These are phyloP conservation scores for Sutorius eximius DNA, from an alignment of 1,284 basidiomycete genomes.

Conservation along the genomic window DNA sequence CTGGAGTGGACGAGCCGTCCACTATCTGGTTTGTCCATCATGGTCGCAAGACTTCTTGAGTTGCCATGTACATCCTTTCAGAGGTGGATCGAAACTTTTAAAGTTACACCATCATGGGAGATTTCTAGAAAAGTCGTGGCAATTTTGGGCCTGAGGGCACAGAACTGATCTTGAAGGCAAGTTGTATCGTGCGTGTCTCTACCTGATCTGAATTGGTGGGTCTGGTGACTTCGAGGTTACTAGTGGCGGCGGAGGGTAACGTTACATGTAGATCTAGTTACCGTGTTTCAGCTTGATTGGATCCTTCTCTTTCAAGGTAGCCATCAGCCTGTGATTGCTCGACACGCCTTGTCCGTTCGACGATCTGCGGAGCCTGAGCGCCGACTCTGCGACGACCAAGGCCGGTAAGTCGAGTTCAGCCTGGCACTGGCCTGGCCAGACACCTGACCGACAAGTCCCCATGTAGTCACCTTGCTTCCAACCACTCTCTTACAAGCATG, in stretches of 20 bases:
- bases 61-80: background rate
- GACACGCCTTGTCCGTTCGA: background rate
- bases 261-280: background rate
- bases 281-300: background rate
- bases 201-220: too few species aligned
- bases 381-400: background rate
- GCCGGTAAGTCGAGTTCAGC: background rate
- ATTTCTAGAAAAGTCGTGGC: background rate
- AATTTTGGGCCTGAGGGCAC: too few species aligned
- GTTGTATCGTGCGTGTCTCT: too few species aligned
- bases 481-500: conserved; percentile 42
- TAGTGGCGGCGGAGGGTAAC: too few species aligned
- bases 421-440: background rate
- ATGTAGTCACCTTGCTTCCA: background rate
- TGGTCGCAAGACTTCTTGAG: background rate
- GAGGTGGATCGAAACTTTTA: background rate
- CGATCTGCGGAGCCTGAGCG: background rate
- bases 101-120: background rate
- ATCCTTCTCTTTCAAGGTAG: background rate
- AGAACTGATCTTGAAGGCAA: background rate
- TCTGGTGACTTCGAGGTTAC: too few species aligned
- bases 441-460: background rate
- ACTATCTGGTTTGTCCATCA: conserved; percentile 7
- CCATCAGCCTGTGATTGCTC: background rate
- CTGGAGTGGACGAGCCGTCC: background rate